Evolutionary conservation across 805 yeast species (phyloP).

Genomic region (Candida montana): DNA sequence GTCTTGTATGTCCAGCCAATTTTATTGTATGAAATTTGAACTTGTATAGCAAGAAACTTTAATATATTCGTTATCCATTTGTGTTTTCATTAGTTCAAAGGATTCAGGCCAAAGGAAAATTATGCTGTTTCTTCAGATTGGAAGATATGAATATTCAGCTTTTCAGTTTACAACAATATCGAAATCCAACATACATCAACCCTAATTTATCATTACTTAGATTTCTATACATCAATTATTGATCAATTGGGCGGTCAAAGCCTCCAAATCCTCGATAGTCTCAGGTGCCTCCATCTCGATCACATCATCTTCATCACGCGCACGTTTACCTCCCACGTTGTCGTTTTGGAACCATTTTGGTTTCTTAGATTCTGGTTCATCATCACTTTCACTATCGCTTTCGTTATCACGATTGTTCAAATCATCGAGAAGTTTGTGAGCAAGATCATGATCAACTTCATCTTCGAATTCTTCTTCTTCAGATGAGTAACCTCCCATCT

Average conservation of each 20-base stretch:
- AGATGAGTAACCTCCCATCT: conserved; percentile 10
- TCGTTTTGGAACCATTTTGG: conserved; percentile 35
- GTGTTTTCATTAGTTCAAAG: too few relatives aligned
- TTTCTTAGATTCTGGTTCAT: conserved; percentile 27
- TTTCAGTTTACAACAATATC: too few relatives aligned
- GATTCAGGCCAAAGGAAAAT: too few relatives aligned
- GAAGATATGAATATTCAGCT: too few relatives aligned
- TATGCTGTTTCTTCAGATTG: too few relatives aligned
- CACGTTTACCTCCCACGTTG: conserved; percentile 26
- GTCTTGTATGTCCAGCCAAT: too few relatives aligned
- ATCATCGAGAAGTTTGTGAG: conserved; percentile 23
- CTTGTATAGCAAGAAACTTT: too few relatives aligned
- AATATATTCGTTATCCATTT: too few relatives aligned
- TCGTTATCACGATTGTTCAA: conserved; percentile 30
- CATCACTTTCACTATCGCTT: conserved; percentile 21
- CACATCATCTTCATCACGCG: conserved; percentile 31
- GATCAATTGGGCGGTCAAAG: conserved; percentile 56
- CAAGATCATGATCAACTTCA: conserved; percentile 37
- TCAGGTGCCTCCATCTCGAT: conserved; percentile 84
- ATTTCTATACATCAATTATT: too few relatives aligned
- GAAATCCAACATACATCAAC: too few relatives aligned
- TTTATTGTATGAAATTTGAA: too few relatives aligned
- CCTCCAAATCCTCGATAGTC: conserved; percentile 90
- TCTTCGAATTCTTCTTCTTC: conserved; percentile 29
- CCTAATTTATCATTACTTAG: too few relatives aligned